Evolutionary conservation across 2,329 filamentous ascomycete species (phyloP).

Genomic region (Colletotrichum ledebouriae): DNA sequence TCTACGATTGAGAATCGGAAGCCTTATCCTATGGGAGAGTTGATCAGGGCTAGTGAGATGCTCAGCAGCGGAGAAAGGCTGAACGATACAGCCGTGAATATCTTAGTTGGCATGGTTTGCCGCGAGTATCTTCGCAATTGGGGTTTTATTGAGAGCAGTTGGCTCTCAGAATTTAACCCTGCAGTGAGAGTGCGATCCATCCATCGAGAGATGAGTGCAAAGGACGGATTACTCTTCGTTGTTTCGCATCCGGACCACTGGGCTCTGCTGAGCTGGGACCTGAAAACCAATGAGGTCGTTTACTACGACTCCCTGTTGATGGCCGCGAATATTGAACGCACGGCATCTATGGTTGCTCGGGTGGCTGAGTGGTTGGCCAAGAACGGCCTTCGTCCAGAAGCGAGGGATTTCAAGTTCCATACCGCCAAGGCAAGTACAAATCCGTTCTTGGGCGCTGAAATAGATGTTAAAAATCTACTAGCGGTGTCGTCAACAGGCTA

Average conservation of each 20-base stretch:
- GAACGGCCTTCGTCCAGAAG: constrained; percentile 17
- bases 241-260: background rate
- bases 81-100: background rate
- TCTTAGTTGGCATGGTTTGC: background rate
- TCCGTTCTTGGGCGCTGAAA: no score
- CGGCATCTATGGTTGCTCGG: no score
- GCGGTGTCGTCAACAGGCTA: no score
- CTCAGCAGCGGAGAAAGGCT: background rate
- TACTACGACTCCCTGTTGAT: background rate
- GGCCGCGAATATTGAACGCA: background rate
- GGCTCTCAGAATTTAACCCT: background rate
- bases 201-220: background rate
- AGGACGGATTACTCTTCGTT: background rate
- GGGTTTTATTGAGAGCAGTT: background rate
- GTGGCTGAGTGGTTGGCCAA: background rate
- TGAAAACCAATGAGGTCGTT: background rate
- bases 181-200: background rate
- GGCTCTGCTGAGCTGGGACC: background rate
- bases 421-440: no score
- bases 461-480: no score
- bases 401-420: no score
- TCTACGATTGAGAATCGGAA: no score
- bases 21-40: background rate
- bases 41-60: background rate
- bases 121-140: background rate